Evolutionary conservation across 1,284 basidiomycete species (phyloP).

Genomic region (Polyporus tsugae): DNA sequence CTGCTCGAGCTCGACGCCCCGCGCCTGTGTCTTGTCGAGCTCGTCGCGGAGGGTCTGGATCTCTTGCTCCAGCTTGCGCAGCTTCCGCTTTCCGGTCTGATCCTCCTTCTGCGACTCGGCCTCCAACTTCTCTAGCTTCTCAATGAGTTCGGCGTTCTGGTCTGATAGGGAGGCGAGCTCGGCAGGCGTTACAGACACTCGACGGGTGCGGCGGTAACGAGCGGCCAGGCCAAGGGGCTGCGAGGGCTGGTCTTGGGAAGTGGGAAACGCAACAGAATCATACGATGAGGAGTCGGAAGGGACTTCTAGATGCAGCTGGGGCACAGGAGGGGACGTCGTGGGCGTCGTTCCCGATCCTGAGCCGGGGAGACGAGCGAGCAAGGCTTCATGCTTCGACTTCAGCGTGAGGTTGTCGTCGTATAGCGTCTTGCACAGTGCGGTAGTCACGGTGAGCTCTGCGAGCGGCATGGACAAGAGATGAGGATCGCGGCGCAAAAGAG

Average conservation of each 20-base stretch:
- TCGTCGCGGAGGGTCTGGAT: slow-evolving; percentile 74
- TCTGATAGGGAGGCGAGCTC: slow-evolving; percentile 77
- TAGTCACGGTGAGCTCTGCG: slow-evolving; percentile 73
- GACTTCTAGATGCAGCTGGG: slow-evolving; percentile 30
- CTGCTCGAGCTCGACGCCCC: slow-evolving; percentile 74
- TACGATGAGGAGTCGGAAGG: slow-evolving; percentile 39
- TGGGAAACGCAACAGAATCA: slow-evolving; percentile 43
- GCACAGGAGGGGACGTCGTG: slow-evolving; percentile 34
- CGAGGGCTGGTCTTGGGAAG: slow-evolving; percentile 44
- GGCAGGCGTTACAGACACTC: slow-evolving; percentile 70
- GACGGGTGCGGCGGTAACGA: slow-evolving; percentile 52
- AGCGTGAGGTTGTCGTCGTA: slow-evolving; percentile 74
- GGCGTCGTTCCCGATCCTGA: slow-evolving; percentile 36
- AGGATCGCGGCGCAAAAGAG: not conserved
- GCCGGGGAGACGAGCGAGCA: slow-evolving; percentile 67
- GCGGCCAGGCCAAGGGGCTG: slow-evolving; percentile 37
- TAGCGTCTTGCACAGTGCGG: slow-evolving; percentile 71
- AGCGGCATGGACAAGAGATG: not conserved
- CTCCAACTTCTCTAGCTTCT: slow-evolving; percentile 79
- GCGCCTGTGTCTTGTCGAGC: slow-evolving; percentile 73
- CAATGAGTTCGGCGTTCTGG: slow-evolving; percentile 82
- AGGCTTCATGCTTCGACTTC: slow-evolving; percentile 71
- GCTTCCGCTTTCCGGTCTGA: slow-evolving; percentile 68
- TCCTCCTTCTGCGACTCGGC: slow-evolving; percentile 73
- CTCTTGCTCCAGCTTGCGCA: slow-evolving; percentile 81